Evolutionary conservation across 2,329 filamentous ascomycete genomes (phyloP), one percentile per base, ranked within the genome.

Genomic region (Colletotrichum sp.): DNA sequence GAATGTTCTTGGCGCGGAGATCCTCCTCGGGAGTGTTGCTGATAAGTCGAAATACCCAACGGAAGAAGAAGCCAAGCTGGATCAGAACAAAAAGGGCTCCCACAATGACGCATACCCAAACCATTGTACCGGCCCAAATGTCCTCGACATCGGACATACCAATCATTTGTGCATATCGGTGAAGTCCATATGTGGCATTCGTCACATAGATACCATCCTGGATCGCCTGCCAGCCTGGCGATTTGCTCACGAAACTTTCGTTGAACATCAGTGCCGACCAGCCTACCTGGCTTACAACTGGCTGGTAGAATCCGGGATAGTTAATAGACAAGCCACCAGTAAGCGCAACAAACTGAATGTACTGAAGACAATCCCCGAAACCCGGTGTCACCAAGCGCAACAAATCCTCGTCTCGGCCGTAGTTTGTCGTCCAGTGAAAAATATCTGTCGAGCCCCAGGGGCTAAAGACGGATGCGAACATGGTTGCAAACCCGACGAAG

Each of bases 351-450:
- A 98, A 99, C 82, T 99, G 97, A 21, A 99, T 95, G 83, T 99
- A 99, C 85, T 99, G 96, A 71, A 99, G 89, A 82, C 97, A 99
- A 83, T 99, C 97, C 8, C 95, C 96, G 83, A 99, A 99, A 1
- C 97, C 97, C 7, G 97, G 97, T 0, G 97, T 99, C 39, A 99
- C 95, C 64, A 99, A 89, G 71, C 97, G 93, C 70, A 99, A 89
- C 79, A 98, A 88, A 85, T 99, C 97, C 77, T 95, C 95, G 80
- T 99, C 97, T 79, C 96, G 93, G 44, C 97, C 97, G 83, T 98
- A 99, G 83, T 99, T 99, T 82, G 95, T 98, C n/a, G 95, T 96
- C 96, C 96, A 99, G 79, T 95, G 93, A 83, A 99, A 99, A 24
- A 96, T 90, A 82, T 99, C 95, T 9, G 92, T 92, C 2, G 95